Base-by-base conservation (phyloP, 2,329 filamentous ascomycete genomes). In the Aspergillus sojae region DNA sequence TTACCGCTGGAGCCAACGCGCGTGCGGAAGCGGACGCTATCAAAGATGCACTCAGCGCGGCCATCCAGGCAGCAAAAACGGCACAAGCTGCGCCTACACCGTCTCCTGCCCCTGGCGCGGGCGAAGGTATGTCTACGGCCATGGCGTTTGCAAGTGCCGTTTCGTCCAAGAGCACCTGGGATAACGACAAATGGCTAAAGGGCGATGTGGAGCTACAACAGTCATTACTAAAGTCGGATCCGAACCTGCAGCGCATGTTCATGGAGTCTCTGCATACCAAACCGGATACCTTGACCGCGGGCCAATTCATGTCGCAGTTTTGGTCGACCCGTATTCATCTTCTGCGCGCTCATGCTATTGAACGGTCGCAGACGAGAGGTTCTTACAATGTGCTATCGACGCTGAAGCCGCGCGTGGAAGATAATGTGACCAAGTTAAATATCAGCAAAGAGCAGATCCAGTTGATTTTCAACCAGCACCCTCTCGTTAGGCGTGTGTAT, bases 331-430 rank as follows among this genome's bases (percentile, higher is more conserved):
- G 96, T 53, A 86, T 94, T 54, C 93, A 93, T 75, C 82, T 97
- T 36, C 84, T 99, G 34, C 91, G 95, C 14, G 91, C 94, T 0
- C 92, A 97, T 79, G 94, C 93, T 1, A 95, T 97, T 53, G 93
- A 98, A 78, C 89, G 87, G 61, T 89, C 88, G 63, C 96, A 99
- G 80, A 91, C 89, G 70, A 90, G 91, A 68, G 95, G 94, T 6
- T 89, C 93, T 4, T 97, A 97, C 80, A 98, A 99, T 71, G 94
- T 98, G 7, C 83, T 99, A 21, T 94, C 95, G 0, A 91, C 91
- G 21, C 89, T 98, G 70, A 97, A 96, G 75, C 91, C 92, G 7
- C 87, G 89, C 60, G 87, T 90, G 6, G 88, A 91, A 61, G 89
- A 92, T 68, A 90, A 90, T 66, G 88, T 90, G 64, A 85, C 90